Evolutionary conservation across 495 filamentous ascomycete species (phyloP), one percentile per base, ranked within the genome.

Genomic region (Staphylotrichum tortipilum): DNA sequence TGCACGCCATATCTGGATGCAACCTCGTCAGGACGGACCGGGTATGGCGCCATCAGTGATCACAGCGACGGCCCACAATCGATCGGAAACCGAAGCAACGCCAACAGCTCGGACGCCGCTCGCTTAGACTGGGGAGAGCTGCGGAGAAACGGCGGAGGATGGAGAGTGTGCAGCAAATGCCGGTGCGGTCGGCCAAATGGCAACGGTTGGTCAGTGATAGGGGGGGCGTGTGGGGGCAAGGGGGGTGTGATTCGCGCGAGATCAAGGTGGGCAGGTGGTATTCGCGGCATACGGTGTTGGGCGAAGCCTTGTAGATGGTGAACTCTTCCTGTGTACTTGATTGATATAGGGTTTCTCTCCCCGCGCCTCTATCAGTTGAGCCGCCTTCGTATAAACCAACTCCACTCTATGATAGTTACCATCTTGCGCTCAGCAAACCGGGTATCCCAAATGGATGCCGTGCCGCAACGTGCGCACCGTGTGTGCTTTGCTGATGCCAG

Each of bases 261-360:
- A 44, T 23, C 52, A 6, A 45, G 44, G 21, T 46, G 15, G 55
- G 55, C 44, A 58, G 55, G 55, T 58, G 44, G 55, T 54, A 58
- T 50, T 35, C 31, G n/a, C 6, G 7, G 38, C 14, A 33, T 4
- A n/a, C n/a, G n/a, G 30, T 33, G 30, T 5, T 15, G 30, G 10
- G 14, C n/a, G 43, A 53, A 37, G 31, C 35, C 26, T 42, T 15
- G 15, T 17, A 22, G 12, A 33, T 33, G 8, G n/a, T n/a, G n/a
- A n/a, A n/a, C n/a, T n/a, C n/a, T n/a, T n/a, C n/a, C n/a, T n/a
- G n/a, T n/a, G n/a, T n/a, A n/a, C n/a, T n/a, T n/a, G n/a, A n/a
- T n/a, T n/a, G n/a, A n/a, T n/a, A n/a, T n/a, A n/a, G n/a, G n/a
- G n/a, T n/a, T n/a, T n/a, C n/a, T n/a, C n/a, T n/a, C n/a, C n/a